Percentiles rank a stretch among this genome's conserved stretches.
phyloP scores from a whole-genome alignment of 495 filamentous ascomycete genomes.

The Penicillium mononematosum region DNA sequence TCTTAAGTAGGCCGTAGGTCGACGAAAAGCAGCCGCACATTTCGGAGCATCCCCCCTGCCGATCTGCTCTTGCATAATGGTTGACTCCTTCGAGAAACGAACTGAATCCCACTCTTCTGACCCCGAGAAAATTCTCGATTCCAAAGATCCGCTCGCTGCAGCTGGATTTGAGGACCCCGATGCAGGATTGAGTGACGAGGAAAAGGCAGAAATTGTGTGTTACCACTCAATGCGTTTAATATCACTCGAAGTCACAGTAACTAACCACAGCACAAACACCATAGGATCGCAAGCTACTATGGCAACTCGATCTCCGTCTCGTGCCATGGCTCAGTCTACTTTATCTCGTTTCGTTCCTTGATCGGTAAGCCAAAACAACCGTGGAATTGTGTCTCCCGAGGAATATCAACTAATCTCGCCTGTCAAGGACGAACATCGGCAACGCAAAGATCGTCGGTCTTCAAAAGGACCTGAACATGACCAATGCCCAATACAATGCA shows the following conservation, averaged over 20 bases:
- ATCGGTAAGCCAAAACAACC: constrained; percentile 46
- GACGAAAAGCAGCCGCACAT: neutral
- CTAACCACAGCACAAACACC: constrained; percentile 1
- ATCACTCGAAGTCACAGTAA: neutral
- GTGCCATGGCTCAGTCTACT: constrained; percentile 84
- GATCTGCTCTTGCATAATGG: constrained; percentile 15
- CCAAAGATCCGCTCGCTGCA: constrained; percentile 12
- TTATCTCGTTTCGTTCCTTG: constrained; percentile 82
- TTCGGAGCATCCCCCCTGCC: neutral
- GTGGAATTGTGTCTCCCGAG: neutral
- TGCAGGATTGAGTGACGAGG: constrained; percentile 63
- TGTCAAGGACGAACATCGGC: constrained; percentile 70
- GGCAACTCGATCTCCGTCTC: constrained; percentile 67
- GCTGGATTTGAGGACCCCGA: constrained; percentile 59
- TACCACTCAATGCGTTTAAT: neutral
- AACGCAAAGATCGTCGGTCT: constrained; percentile 85
- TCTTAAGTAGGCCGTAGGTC: neutral
- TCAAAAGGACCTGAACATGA: constrained; percentile 61
- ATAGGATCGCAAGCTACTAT: constrained; percentile 65
- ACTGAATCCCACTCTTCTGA: constrained; percentile 20
- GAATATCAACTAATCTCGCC: neutral
- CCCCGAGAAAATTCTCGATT: constrained; percentile 21
- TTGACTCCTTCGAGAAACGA: constrained; percentile 18
- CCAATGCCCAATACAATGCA: constrained; percentile 69
- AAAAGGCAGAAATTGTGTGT: constrained; percentile 65